phyloP scores from a whole-genome alignment of 2,329 filamentous ascomycete species.

The Botrytis hyacinthi region DNA sequence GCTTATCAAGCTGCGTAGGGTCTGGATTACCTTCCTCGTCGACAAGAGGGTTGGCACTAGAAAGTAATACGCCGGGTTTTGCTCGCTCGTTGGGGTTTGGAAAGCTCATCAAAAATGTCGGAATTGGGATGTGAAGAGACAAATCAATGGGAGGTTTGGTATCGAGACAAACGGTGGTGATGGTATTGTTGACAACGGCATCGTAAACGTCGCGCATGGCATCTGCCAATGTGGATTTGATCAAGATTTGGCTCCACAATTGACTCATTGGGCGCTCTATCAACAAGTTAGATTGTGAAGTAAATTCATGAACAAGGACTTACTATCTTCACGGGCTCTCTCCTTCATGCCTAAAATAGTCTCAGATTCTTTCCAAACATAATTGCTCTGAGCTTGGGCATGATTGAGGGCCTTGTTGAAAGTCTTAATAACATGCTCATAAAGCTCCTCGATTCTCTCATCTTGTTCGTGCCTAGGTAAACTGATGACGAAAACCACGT shows the following conservation, averaged over 20 bases:
- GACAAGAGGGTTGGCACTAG: constrained; percentile 75
- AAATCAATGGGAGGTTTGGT: constrained; percentile 56
- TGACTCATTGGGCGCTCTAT: constrained; percentile 51
- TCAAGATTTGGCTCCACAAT: constrained; percentile 69
- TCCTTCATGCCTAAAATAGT: constrained; percentile 78
- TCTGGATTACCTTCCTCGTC: constrained; percentile 67
- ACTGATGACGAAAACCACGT: constrained; percentile 88
- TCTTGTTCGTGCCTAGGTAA: constrained; percentile 76
- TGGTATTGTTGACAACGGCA: constrained; percentile 78
- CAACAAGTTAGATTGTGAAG: constrained; percentile 17
- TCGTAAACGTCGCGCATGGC: constrained; percentile 81
- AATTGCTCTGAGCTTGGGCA: constrained; percentile 84
- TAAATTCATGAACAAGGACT: constrained; percentile 25
- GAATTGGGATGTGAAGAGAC: constrained; percentile 63
- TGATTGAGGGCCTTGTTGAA: constrained; percentile 90
- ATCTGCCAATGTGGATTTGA: constrained; percentile 73
- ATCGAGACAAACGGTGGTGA: constrained; percentile 77
- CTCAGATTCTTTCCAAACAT: constrained; percentile 89
- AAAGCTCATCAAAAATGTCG: constrained; percentile 68
- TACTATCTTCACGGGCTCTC: constrained; percentile 67
- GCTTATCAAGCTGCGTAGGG: constrained; percentile 71
- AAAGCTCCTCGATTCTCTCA: constrained; percentile 72
- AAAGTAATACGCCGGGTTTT: constrained; percentile 78
- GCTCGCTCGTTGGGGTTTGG: constrained; percentile 66
- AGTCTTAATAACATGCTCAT: constrained; percentile 86